Evolutionary conservation across 2,329 filamentous ascomycete genomes (phyloP).

Genomic region (Diaporthe citri): DNA sequence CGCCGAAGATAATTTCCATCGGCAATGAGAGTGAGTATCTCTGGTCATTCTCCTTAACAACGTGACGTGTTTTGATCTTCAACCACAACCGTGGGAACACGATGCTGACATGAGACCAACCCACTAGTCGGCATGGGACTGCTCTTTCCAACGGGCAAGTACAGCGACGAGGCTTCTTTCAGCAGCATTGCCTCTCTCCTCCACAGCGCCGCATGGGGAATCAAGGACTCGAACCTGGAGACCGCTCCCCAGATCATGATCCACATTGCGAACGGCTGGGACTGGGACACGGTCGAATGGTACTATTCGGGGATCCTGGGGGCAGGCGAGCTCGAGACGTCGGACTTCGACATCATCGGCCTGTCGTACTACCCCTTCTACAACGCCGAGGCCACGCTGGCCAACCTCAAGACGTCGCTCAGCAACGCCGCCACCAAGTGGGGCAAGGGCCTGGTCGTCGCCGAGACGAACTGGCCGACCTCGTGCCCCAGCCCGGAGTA

Average conservation of each 20-base stretch:
- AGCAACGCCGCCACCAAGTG: conserved; percentile 71
- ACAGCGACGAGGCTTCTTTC: conserved; percentile 57
- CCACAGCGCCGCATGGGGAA: conserved; percentile 72
- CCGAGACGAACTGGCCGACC: conserved; percentile 79
- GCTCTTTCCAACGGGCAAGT: conserved; percentile 72
- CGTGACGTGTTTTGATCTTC: background rate
- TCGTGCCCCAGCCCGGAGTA: conserved; percentile 70
- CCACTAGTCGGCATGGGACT: conserved; percentile 67
- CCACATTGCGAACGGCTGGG: conserved; percentile 82
- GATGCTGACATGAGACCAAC: background rate
- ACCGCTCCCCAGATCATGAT: conserved; percentile 78
- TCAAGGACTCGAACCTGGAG: conserved; percentile 71
- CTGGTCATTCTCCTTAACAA: background rate
- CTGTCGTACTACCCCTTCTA: conserved; percentile 83
- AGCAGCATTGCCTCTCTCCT: conserved; percentile 74
- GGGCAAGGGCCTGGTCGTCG: conserved; percentile 76
- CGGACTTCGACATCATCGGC: conserved; percentile 79
- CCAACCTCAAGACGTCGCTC: conserved; percentile 67
- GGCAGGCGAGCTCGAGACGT: conserved; percentile 60
- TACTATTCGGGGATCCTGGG: conserved; percentile 69
- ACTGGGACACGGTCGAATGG: conserved; percentile 74
- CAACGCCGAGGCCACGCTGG: conserved; percentile 68
- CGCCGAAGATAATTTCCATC: conserved; percentile 74
- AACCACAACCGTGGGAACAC: background rate
- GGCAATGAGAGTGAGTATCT: conserved; percentile 71